Evolutionary conservation across 2,329 filamentous ascomycete species (phyloP).

Genomic region (Sclerotinia trifoliorum): DNA sequence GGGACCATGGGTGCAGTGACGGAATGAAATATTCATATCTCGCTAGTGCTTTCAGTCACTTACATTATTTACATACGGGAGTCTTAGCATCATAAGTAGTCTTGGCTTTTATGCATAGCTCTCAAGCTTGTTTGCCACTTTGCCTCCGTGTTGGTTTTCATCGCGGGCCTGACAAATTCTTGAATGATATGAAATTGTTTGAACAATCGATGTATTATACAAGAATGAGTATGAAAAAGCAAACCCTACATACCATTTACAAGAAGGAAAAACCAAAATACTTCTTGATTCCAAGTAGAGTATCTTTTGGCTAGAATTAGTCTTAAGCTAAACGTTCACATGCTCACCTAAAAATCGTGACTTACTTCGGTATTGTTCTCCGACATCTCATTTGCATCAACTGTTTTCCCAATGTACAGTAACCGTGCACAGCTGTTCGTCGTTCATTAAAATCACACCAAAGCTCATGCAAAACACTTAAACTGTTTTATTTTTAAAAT

Average conservation of each 20-base stretch:
- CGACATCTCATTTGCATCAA: too few species aligned
- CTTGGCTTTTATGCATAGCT: conserved; percentile 37
- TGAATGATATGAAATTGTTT: not conserved
- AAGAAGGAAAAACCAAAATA: not conserved
- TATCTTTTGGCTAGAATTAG: not conserved
- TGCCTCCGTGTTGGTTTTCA: conserved; percentile 25
- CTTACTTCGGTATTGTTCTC: not conserved
- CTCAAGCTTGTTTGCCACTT: conserved; percentile 35
- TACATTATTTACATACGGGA: conserved; percentile 35
- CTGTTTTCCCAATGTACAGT: too few species aligned
- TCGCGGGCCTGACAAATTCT: not conserved
- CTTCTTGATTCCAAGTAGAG: not conserved
- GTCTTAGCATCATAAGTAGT: conserved; percentile 36
- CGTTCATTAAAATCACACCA: too few species aligned
- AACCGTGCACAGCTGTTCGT: too few species aligned
- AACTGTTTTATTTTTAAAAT: too few species aligned
- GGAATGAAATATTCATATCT: conserved; percentile 37
- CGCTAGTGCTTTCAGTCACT: conserved; percentile 29
- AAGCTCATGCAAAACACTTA: too few species aligned
- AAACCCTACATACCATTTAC: too few species aligned
- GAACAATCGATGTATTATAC: too few species aligned
- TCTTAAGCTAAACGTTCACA: not conserved
- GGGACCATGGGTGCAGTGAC: conserved; percentile 36
- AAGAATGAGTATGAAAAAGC: too few species aligned
- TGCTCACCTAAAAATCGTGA: not conserved